Percentiles rank a stretch among this genome's conserved stretches.
These are phyloP conservation scores for Globisporangium uncinulatum DNA, from an alignment of 352 stramenopile species.

Conservation along the genomic window DNA sequence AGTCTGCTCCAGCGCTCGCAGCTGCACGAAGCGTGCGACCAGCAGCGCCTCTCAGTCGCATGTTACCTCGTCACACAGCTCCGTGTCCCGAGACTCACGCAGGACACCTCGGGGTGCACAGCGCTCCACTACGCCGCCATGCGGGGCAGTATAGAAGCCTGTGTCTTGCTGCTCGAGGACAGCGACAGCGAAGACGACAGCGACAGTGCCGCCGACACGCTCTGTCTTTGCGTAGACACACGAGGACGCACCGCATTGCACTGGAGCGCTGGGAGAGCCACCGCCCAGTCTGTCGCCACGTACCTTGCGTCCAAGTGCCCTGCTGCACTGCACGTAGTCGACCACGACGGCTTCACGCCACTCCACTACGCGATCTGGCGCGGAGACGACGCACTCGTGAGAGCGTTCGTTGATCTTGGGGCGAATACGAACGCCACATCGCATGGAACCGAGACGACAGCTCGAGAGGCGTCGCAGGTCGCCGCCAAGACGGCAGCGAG, in stretches of 20 bases:
- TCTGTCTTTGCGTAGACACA: constrained; percentile 29
- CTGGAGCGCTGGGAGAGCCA: constrained; percentile 21
- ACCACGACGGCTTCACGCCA: constrained; percentile 30
- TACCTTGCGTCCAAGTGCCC: constrained; percentile 26
- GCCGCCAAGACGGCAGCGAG: background rate
- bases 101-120: constrained; percentile 36
- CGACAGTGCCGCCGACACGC: constrained; percentile 13
- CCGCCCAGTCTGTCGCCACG: constrained; percentile 9
- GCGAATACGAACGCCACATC: constrained; percentile 23
- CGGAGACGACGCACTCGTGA: constrained; percentile 28
- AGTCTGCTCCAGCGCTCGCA: constrained; percentile 27
- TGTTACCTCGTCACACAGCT: constrained; percentile 27
- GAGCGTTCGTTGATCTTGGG: constrained; percentile 34
- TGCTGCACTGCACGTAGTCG: constrained; percentile 28
- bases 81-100: constrained; percentile 1
- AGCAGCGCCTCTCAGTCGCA: constrained; percentile 17
- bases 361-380: constrained; percentile 42
- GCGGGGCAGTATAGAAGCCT: constrained; percentile 33
- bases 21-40: constrained; percentile 55
- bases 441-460: background rate
- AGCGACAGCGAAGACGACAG: background rate
- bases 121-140: constrained; percentile 47
- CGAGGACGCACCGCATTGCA: constrained; percentile 47
- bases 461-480: background rate
- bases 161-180: constrained; percentile 30